Evolutionary conservation across 2,329 filamentous ascomycete species (phyloP), one percentile per base, ranked within the genome.

Genomic region (Trichoderma sp.): DNA sequence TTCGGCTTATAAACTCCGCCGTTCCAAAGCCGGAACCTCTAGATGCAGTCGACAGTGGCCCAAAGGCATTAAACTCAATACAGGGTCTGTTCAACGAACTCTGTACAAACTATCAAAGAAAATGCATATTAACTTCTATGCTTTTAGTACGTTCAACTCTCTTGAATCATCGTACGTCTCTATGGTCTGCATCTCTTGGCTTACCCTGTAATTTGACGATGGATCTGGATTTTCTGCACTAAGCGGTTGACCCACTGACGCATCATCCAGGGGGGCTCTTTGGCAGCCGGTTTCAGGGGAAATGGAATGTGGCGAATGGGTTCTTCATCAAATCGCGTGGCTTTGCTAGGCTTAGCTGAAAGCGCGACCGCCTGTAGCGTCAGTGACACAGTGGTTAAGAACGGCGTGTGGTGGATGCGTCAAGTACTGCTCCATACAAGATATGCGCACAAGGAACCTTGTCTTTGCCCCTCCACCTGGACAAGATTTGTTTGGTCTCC

Each of bases 221-320:
- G 27, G 2, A 27, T 27, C 27, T 27, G 14, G n/a, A 29, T 33
- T 57, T 21, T 40, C 49, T 35, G 24, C 31, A 27, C 62, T 65
- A 43, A 57, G 29, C 53, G 24, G 27, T 11, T 24, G 68, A 49
- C 31, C 68, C 61, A 60, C 68, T 60, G 55, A 66, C 68, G 61
- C 68, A 69, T 47, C 55, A 53, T 60, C 61, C 68, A 69, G 68
- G 68, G 68, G 68, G 68, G 40, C 16, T 14, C 40, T n/a, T 24
- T 47, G 14, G 52, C 49, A 24, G 27, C 21, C 19, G 43, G 58
- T 64, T 69, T 69, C 68, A 69, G 68, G 68, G 68, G 68, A 47
- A 60, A 56, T 37, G 56, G 61, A 64, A 69, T 69, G 67, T 69
- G 67, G 67, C 67, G 53, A 69, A 58, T 69, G 60, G 16, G 31